These are phyloP conservation scores for Clitoria ternatea DNA, from an alignment of 306 rosid genomes.

Conservation along the genomic window DNA sequence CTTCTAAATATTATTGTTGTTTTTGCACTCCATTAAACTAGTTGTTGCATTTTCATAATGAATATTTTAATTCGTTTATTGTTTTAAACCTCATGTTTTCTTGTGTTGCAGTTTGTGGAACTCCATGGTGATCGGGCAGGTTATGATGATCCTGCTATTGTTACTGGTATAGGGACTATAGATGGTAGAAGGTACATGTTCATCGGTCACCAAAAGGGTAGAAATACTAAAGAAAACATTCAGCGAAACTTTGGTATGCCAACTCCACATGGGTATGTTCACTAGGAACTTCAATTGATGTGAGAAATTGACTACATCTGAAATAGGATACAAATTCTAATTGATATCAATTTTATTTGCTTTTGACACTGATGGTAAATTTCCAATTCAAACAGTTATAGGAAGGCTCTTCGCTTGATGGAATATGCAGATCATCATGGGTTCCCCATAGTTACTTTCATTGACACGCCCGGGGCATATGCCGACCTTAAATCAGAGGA, in stretches of 20 bases:
- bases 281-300: constrained; percentile 8
- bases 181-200: constrained; percentile 85
- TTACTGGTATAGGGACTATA: constrained; percentile 81
- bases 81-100: constrained; percentile 24
- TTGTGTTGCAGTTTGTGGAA: constrained; percentile 73
- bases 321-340: constrained; percentile 6
- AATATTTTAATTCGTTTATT: constrained; percentile 11
- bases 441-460: constrained; percentile 83
- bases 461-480: constrained; percentile 96
- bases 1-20: background rate
- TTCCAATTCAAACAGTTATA: constrained; percentile 57
- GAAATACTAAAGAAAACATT: constrained; percentile 93
- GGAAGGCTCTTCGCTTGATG: constrained; percentile 95
- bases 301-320: constrained; percentile 8
- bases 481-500: constrained; percentile 96
- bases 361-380: constrained; percentile 25
- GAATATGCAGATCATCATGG: constrained; percentile 88
- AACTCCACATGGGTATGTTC: constrained; percentile 94
- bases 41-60: constrained; percentile 23
- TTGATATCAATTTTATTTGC: background rate
- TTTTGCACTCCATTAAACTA: background rate
- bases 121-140: constrained; percentile 97
- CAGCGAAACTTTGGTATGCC: constrained; percentile 98
- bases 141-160: constrained; percentile 97
- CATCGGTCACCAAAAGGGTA: constrained; percentile 98